phyloP scores from a whole-genome alignment of 2,329 filamentous ascomycete genomes.

The Penicillium decumbens region DNA sequence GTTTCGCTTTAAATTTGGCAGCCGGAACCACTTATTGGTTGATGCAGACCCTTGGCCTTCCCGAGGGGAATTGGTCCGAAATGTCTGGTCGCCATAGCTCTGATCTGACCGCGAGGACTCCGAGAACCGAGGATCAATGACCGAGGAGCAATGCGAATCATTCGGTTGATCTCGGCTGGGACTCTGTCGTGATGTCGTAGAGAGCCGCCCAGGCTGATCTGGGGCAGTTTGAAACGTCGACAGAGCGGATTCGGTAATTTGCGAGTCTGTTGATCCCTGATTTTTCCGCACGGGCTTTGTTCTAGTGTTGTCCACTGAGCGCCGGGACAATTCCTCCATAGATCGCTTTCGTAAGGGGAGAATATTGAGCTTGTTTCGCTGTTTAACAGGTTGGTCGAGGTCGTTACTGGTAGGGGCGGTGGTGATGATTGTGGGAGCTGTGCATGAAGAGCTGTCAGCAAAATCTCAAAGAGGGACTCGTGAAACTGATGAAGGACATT shows the following conservation, averaged over 20 bases:
- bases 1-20: conserved; percentile 71
- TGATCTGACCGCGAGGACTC: conserved; percentile 89
- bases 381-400: conserved; percentile 43
- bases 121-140: conserved; percentile 63
- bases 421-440: conserved; percentile 71
- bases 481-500: background rate
- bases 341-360: conserved; percentile 32
- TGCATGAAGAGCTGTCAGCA: conserved; percentile 3
- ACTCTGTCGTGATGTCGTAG: conserved; percentile 43
- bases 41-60: conserved; percentile 51
- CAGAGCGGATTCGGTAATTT: conserved; percentile 27
- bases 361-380: conserved; percentile 41
- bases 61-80: conserved; percentile 58
- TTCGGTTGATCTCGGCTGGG: conserved; percentile 58
- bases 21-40: conserved; percentile 71
- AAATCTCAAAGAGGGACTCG: background rate
- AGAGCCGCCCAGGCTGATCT: conserved; percentile 56
- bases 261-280: conserved; percentile 28
- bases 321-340: conserved; percentile 28
- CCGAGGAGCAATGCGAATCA: conserved; percentile 57
- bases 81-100: conserved; percentile 66
- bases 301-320: conserved; percentile 13
- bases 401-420: conserved; percentile 75
- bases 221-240: conserved; percentile 47
- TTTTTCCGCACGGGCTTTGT: conserved; percentile 20